Evolutionary conservation across 495 filamentous ascomycete genomes (phyloP), one percentile per base, ranked within the genome.

Genomic region (Pyrenula massariospora): DNA sequence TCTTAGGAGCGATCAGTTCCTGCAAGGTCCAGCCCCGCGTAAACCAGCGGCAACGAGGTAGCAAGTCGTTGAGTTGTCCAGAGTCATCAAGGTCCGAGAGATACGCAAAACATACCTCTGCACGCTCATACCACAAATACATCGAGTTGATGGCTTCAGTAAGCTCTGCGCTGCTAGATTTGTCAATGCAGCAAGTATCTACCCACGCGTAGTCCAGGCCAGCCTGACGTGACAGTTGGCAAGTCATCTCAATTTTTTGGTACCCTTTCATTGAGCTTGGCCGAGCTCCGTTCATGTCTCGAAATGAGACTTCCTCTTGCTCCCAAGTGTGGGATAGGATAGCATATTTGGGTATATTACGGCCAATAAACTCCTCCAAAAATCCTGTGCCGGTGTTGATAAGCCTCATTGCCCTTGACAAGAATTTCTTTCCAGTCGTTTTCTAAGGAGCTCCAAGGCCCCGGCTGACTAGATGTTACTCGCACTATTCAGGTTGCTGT

Each of bases 1-100:
- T 49, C 1, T 36, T 50, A 3, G 72, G 61, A 54, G 70, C 73
- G 23, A 62, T 57, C 2, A 71, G 60, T 52, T 71, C 69, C 21
- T 73, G 71, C 2, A 73, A 54, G 5, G 71, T 72, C 73, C 73
- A 76, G 0, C 70, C 71, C 3, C 73, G 54, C 1, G 55, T 68
- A 10, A 70, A 70, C 70, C 73, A 76, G 0, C 59, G 53, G 53
- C 61, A 52, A 8, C 19, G 50, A 20, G 50, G 50, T 52, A 52
- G 50, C 50, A 20, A 5, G 50, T 8, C 19, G 50, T 52, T 19
- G 19, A 20, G 50, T 8, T 8, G 50, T 20, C 50, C 50, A 10
- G 50, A 52, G 10, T 52, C 50, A 52, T 52, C 50, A 25, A 68
- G 59, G 49, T 68, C 67, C 22, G 56, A 58, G 24, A 69, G 65